Evolutionary conservation across 306 rosid genomes (phyloP).

Genomic region (Begonia loranthoides): DNA sequence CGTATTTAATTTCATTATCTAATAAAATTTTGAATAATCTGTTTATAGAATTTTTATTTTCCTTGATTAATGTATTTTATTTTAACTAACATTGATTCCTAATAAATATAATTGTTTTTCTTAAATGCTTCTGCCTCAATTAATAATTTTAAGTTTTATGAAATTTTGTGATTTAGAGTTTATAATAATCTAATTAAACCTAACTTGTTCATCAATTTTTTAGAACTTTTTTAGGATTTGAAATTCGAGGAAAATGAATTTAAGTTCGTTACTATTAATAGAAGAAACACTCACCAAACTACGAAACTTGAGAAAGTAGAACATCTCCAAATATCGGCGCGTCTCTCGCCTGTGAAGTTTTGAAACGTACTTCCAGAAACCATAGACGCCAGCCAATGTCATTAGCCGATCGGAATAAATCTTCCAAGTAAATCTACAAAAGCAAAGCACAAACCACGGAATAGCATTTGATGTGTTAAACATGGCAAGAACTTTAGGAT

Average conservation of each 20-base stretch:
- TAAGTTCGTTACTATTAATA: too few relatives aligned
- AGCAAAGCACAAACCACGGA: background rate
- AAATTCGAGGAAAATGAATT: too few relatives aligned
- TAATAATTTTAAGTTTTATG: too few relatives aligned
- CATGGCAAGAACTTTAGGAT: background rate
- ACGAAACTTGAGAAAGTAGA: conserved; percentile 88
- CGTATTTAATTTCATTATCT: too few relatives aligned
- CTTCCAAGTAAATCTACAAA: conserved; percentile 79
- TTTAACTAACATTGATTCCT: too few relatives aligned
- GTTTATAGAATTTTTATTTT: too few relatives aligned
- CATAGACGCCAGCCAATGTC: conserved; percentile 87
- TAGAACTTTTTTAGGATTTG: background rate
- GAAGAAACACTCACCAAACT: conserved; percentile 50
- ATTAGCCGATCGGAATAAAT: conserved; percentile 82
- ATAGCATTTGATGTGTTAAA: background rate
- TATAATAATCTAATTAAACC: background rate
- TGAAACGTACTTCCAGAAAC: conserved; percentile 93
- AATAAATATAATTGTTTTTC: too few relatives aligned
- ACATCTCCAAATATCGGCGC: conserved; percentile 87
- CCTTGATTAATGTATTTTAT: too few relatives aligned
- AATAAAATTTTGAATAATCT: too few relatives aligned
- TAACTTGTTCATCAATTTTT: background rate
- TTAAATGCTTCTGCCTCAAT: too few relatives aligned
- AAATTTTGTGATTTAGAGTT: too few relatives aligned
- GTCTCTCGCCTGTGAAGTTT: conserved; percentile 85